Base-by-base conservation (phyloP, 2,329 filamentous ascomycete genomes). In the Coniochaeta ligniaria region DNA sequence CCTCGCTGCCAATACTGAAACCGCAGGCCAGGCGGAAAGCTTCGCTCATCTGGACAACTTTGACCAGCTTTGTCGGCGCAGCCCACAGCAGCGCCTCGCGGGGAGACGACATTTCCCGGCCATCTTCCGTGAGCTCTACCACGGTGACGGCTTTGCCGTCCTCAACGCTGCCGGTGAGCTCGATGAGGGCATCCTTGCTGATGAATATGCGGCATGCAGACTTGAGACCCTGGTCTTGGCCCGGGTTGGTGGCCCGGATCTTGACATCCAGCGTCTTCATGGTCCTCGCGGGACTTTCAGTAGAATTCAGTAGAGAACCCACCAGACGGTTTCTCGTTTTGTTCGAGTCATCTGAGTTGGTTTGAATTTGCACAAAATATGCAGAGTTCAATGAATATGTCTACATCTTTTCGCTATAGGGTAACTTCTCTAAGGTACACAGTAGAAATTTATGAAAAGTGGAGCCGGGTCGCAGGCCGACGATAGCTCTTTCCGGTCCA, bases 41-140 rank as follows among this genome's bases (percentile, higher is more conserved):
- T 63, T 90, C 87, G 24, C 90, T 87, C 77, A 91, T 84, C 78
- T 93, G 82, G 57, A 90, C 78, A 60, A 91, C 80, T 65, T 84
- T 85, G 68, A 86, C 83, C 65, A 91, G 77, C 70, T 87, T 82
- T 52, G 80, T 79, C 1, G 80, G 77, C 17, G 80, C 72, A 0
- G 77, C 75, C 75, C 80, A 83, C 1, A 82, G 73, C 33, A 79
- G 75, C 6, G 80, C 81, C 65, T 83, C 78, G 17, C 77, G 73
- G 28, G 70, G 68, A 12, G 55, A 20, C 57, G 57, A 28, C n/a
- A 57, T 24, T 41, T 62, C 57, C 62, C 64, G 16, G 60, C 66
- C 45, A 45, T 59, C 58, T n/a, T 56, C 41, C 4, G 62, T 55
- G 3, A 62, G 64, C 56, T 62, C 67, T 38, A 71, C 67, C 20